A percentile compares a stretch with the other conserved stretches of the same genome.
These are phyloP conservation scores for Xylariaceae sp. DNA, from an alignment of 2,329 filamentous ascomycete genomes.

Conservation along the genomic window DNA sequence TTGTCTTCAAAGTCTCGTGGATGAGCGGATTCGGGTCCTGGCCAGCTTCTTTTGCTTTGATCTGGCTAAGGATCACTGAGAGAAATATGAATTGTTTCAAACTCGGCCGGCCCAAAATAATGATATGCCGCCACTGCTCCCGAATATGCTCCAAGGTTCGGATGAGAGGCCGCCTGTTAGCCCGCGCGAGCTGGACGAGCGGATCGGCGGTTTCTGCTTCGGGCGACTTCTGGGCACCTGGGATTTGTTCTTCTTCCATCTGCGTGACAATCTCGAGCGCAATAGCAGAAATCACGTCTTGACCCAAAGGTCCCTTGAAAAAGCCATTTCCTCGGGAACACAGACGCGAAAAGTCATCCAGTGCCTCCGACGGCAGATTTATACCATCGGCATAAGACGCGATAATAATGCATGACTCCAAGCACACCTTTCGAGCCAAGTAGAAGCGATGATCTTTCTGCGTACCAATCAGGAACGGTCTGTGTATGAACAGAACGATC, in stretches of 20 bases:
- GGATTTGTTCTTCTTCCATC: conserved; percentile 22
- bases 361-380: background rate
- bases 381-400: conserved; percentile 25
- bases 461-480: conserved; percentile 28
- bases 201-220: conserved; percentile 8
- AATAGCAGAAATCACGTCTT: conserved; percentile 23
- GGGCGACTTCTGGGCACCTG: background rate
- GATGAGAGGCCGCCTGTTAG: conserved; percentile 20
- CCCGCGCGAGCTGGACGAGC: conserved; percentile 15
- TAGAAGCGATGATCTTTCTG: conserved; percentile 27
- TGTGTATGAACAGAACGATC: conserved; percentile 29
- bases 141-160: conserved; percentile 17
- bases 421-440: conserved; percentile 28
- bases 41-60: conserved; percentile 18
- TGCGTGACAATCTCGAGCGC: conserved; percentile 26
- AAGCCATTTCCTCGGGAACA: conserved; percentile 27
- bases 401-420: conserved; percentile 31
- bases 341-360: conserved; percentile 25
- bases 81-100: conserved; percentile 29
- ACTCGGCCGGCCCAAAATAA: conserved; percentile 27
- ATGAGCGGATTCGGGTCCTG: conserved; percentile 5
- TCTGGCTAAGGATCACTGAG: conserved; percentile 26
- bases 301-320: conserved; percentile 29
- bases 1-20: conserved; percentile 10
- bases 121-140: conserved; percentile 26